phyloP scores from a whole-genome alignment of 805 yeast genomes.

The Sugiyamaella marilandica region DNA sequence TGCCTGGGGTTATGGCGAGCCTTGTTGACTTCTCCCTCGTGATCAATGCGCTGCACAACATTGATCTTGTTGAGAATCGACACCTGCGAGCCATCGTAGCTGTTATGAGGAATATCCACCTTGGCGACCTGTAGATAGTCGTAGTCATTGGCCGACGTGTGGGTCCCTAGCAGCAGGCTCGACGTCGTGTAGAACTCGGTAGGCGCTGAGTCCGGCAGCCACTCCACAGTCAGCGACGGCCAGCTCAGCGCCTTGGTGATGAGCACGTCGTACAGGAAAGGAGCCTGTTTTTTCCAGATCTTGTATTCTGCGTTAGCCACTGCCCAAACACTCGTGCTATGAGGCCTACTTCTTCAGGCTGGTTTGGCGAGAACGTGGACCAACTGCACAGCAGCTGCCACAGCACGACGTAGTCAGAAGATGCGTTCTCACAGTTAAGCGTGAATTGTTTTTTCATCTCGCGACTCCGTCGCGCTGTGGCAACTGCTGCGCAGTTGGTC shows the following conservation, averaged over 20 bases:
- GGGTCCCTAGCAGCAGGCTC: slow-evolving; percentile 60
- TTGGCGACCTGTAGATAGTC: slow-evolving; percentile 42
- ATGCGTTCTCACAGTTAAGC: too few relatives aligned
- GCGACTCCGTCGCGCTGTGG: too few relatives aligned
- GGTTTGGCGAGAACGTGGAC: too few relatives aligned
- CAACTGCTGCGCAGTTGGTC: too few relatives aligned
- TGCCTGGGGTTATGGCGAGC: slow-evolving; percentile 50
- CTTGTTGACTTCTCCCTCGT: slow-evolving; percentile 63
- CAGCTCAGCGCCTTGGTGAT: slow-evolving; percentile 51
- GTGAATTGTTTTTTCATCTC: not conserved
- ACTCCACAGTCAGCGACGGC: slow-evolving; percentile 60
- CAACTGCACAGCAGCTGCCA: too few relatives aligned
- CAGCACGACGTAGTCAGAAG: too few relatives aligned
- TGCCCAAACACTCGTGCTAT: too few relatives aligned
- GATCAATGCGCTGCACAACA: slow-evolving; percentile 49
- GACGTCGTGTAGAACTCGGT: slow-evolving; percentile 32
- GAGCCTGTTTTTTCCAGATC: slow-evolving; percentile 61
- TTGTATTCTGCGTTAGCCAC: slow-evolving; percentile 39
- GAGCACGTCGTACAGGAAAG: slow-evolving; percentile 52
- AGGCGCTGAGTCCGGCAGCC: slow-evolving; percentile 48
- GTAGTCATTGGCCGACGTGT: slow-evolving; percentile 51
- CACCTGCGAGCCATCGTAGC: slow-evolving; percentile 6
- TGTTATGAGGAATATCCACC: slow-evolving; percentile 33
- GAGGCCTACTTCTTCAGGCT: too few relatives aligned
- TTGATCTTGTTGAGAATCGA: slow-evolving; percentile 32